Conservation (phyloP, 805 yeast genomes). For the Wickerhamiella musiphila region DNA sequence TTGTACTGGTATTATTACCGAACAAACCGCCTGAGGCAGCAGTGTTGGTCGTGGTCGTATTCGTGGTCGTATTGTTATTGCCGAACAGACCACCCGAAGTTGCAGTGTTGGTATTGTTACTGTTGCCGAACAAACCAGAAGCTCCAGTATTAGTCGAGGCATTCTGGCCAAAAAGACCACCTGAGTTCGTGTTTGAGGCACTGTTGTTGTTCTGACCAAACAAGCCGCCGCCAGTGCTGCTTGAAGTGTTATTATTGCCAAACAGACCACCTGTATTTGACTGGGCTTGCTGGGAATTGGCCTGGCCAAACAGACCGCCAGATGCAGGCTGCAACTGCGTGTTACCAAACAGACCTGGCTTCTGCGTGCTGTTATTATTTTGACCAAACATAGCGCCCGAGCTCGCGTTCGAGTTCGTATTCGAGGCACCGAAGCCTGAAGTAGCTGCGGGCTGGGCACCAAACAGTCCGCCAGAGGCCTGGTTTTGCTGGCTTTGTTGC, state of each 20-base stretch:
- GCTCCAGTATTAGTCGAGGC: neutral
- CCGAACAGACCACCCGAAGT: conserved; percentile 14
- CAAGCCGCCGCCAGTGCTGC: neutral
- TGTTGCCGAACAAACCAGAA: conserved; percentile 4
- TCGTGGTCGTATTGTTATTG: conserved; percentile 7
- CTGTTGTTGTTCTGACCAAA: conserved; percentile 4
- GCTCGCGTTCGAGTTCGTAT: neutral
- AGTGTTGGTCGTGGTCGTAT: neutral
- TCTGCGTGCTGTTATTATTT: neutral
- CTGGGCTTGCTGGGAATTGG: neutral
- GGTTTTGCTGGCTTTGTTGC: neutral
- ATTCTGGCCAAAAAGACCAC: conserved; percentile 3
- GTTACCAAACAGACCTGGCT: neutral
- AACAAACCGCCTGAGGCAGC: conserved; percentile 5
- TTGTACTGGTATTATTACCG: conserved; percentile 6
- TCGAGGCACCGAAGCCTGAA: conserved; percentile 1
- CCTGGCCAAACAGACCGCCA: conserved; percentile 4
- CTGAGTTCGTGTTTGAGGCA: neutral
- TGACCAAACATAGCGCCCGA: neutral
- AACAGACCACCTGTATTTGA: neutral
- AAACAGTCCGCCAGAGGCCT: conserved; percentile 1
- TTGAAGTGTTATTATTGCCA: neutral
- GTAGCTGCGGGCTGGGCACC: neutral
- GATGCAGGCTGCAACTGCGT: conserved; percentile 1
- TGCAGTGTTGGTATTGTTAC: neutral